Percentiles rank a stretch among this genome's conserved stretches.
Conservation (phyloP, 129 eudicot genomes). For the Helianthus tuberosus region DNA sequence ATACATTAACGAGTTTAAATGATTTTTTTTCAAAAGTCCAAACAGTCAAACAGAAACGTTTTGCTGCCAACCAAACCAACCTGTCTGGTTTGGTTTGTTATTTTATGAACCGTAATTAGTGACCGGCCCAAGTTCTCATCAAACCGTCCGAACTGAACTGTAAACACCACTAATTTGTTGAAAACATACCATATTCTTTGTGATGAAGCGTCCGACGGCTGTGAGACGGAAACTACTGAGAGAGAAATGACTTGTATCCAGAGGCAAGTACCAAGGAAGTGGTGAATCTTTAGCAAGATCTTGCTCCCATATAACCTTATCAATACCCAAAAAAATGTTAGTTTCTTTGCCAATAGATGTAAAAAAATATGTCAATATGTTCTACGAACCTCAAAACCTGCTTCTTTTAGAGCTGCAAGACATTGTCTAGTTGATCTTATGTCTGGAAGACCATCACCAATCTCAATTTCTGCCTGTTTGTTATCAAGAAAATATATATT, state of each 20-base stretch:
- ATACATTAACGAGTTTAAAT: not conserved
- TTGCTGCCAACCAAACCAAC: too few relatives aligned
- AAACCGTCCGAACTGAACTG: not conserved
- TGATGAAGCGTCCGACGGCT: constrained; percentile 78
- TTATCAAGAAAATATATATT: constrained; percentile 10
- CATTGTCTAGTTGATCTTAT: constrained; percentile 72
- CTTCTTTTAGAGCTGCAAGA: constrained; percentile 82
- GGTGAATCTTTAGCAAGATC: constrained; percentile 76
- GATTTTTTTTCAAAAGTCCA: not conserved
- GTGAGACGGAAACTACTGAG: constrained; percentile 80
- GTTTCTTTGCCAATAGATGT: not conserved
- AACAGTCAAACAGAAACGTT: not conserved
- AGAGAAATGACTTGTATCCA: constrained; percentile 74
- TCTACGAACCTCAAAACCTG: constrained; percentile 83
- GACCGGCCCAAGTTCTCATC: too few relatives aligned
- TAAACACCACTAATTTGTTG: not conserved
- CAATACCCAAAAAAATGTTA: constrained; percentile 8
- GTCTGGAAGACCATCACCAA: constrained; percentile 95
- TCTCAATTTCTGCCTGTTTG: constrained; percentile 91
- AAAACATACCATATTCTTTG: constrained; percentile 75
- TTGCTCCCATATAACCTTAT: constrained; percentile 75
- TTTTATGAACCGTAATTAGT: not conserved
- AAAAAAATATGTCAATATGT: not conserved
- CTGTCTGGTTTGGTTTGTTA: not conserved
- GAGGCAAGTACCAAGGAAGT: constrained; percentile 79